Conservation (phyloP, 164 flowering plant species). For the Liriodendron chinense region DNA sequence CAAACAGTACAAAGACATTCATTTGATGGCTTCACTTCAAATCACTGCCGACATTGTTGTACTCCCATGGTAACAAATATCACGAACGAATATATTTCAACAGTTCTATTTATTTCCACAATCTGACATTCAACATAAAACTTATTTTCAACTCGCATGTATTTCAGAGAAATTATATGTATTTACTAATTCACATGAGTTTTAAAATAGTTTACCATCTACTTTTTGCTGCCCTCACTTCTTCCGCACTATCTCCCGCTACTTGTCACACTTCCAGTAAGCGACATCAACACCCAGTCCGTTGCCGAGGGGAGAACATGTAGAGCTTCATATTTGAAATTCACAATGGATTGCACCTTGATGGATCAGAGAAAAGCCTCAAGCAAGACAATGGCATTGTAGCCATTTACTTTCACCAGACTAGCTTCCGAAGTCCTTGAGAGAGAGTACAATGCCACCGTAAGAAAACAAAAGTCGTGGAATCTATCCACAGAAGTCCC, state of each 20-base stretch:
- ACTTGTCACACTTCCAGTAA: background rate
- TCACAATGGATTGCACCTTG: background rate
- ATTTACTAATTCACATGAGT: constrained; percentile 2
- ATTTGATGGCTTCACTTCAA: background rate
- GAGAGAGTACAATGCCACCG: background rate
- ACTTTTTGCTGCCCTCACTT: background rate
- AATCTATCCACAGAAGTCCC: background rate
- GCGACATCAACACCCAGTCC: no score
- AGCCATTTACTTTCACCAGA: background rate
- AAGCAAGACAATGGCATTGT: background rate
- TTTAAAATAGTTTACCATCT: background rate
- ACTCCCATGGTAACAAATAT: background rate
- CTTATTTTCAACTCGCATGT: background rate
- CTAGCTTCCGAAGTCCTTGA: background rate
- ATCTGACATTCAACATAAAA: background rate
- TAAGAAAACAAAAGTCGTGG: background rate
- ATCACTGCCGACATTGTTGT: background rate
- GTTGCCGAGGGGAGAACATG: background rate
- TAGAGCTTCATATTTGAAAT: background rate
- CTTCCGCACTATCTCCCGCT: background rate
- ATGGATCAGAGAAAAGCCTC: background rate
- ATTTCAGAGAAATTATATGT: background rate
- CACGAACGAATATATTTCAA: background rate
- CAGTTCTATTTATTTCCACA: background rate
- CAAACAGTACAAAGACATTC: background rate